Evolutionary conservation across 2,329 filamentous ascomycete species (phyloP).

Genomic region (Microsporum audouinii): DNA sequence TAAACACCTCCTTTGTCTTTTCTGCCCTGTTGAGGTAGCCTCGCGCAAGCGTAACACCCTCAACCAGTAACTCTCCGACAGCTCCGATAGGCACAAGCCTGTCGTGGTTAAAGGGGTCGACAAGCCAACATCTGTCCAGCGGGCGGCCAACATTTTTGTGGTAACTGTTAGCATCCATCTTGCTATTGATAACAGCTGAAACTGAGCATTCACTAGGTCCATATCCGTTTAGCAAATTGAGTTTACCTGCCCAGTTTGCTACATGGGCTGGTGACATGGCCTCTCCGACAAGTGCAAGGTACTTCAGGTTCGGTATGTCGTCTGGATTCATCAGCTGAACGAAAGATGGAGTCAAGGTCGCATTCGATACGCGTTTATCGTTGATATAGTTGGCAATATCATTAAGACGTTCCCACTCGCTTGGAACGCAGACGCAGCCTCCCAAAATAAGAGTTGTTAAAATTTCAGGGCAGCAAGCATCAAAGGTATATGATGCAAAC

Average conservation of each 20-base stretch:
- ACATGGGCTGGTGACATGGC: slow-evolving; percentile 19
- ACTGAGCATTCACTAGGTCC: slow-evolving; percentile 31
- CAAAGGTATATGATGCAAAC: slow-evolving; percentile 40
- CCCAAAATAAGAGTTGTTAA: slow-evolving; percentile 42
- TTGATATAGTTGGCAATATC: slow-evolving; percentile 38
- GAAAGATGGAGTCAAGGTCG: slow-evolving; percentile 46
- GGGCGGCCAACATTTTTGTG: slow-evolving; percentile 24
- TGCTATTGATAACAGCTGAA: slow-evolving; percentile 22
- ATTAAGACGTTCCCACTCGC: slow-evolving; percentile 40
- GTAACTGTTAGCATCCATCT: slow-evolving; percentile 20
- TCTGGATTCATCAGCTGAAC: slow-evolving; percentile 31
- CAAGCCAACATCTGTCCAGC: slow-evolving; percentile 29
- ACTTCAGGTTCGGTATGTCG: slow-evolving; percentile 29
- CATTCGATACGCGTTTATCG: slow-evolving; percentile 39
- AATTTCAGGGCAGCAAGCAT: slow-evolving; percentile 40
- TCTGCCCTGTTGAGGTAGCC: slow-evolving; percentile 21
- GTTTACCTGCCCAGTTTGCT: slow-evolving; percentile 25
- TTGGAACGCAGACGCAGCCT: slow-evolving; percentile 49
- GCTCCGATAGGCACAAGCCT: slow-evolving; percentile 28
- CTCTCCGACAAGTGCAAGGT: slow-evolving; percentile 21
- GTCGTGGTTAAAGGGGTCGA: slow-evolving; percentile 25
- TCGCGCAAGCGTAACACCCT: slow-evolving; percentile 24
- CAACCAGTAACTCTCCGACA: slow-evolving; percentile 33
- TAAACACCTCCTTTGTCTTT: slow-evolving; percentile 19
- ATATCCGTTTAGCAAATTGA: slow-evolving; percentile 30